Evolutionary conservation across 768 basidiomycete genomes (phyloP).

Genomic region (Pilatotrama ljubarskyi): DNA sequence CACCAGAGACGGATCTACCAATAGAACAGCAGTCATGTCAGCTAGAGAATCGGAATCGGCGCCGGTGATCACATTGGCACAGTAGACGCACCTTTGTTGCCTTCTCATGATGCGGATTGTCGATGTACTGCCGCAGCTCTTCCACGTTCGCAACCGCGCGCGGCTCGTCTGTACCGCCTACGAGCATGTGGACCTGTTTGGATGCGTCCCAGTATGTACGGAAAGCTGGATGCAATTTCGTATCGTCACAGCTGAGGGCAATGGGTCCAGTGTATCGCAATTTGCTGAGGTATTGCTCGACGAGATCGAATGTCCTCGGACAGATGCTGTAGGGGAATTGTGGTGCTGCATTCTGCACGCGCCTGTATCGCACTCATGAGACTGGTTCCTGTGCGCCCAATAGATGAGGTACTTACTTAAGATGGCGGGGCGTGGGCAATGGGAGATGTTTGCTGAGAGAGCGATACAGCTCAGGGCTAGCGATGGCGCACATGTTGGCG

Average conservation of each 20-base stretch:
- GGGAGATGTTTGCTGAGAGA: conserved; percentile 27
- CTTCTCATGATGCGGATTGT: background rate
- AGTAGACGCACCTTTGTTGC: background rate
- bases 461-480: conserved; percentile 32
- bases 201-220: conserved; percentile 29
- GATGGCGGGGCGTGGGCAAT: conserved; percentile 15
- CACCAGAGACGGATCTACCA: conserved; percentile 40
- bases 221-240: conserved; percentile 32
- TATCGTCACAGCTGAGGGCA: conserved; percentile 38
- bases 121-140: conserved; percentile 16
- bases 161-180: conserved; percentile 29
- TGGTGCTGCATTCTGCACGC: conserved; percentile 22
- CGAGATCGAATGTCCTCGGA: conserved; percentile 25
- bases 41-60: too few species aligned
- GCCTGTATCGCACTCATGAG: too few species aligned
- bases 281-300: conserved; percentile 16
- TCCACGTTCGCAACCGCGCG: conserved; percentile 27
- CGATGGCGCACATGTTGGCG: conserved; percentile 27
- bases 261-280: conserved; percentile 28
- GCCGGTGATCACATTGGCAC: too few species aligned
- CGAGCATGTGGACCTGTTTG: conserved; percentile 21
- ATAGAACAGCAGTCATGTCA: too few species aligned
- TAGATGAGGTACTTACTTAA: conserved; percentile 21
- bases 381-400: too few species aligned
- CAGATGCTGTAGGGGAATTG: conserved; percentile 28